These are phyloP conservation scores for Didymella lethalis DNA, from an alignment of 2,329 filamentous ascomycete genomes.

Conservation along the genomic window DNA sequence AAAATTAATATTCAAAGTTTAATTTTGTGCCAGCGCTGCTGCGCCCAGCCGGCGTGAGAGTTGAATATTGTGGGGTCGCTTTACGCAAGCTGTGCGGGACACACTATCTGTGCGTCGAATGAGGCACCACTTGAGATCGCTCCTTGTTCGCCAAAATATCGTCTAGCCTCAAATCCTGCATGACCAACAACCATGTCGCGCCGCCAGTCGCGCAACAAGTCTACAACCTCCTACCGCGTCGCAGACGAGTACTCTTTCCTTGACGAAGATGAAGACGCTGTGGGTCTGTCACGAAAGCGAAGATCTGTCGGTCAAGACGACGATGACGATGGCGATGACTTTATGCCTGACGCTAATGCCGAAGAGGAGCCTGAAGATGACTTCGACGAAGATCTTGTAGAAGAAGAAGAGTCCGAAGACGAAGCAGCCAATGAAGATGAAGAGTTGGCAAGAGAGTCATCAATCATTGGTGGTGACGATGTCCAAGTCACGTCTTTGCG, in stretches of 20 bases:
- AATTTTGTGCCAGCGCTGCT: not conserved
- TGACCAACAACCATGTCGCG: constrained; percentile 27
- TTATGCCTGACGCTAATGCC: constrained; percentile 36
- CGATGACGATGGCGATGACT: constrained; percentile 37
- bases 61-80: not conserved
- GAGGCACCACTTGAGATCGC: constrained; percentile 18
- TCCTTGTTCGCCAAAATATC: constrained; percentile 12
- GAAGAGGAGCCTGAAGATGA: constrained; percentile 36
- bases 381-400: constrained; percentile 50
- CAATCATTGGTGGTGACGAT: constrained; percentile 25
- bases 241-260: constrained; percentile 35
- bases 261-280: constrained; percentile 29
- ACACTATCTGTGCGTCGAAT: constrained; percentile 27
- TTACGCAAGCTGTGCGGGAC: constrained; percentile 15
- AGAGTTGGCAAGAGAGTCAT: constrained; percentile 13
- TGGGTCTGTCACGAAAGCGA: constrained; percentile 19
- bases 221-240: constrained; percentile 31
- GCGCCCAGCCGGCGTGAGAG: no score
- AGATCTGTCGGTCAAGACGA: constrained; percentile 22
- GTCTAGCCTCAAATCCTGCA: constrained; percentile 14
- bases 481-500: constrained; percentile 8
- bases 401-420: constrained; percentile 29
- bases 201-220: constrained; percentile 34
- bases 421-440: constrained; percentile 31
- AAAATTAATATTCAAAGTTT: not conserved